These are phyloP conservation scores for Golubevia pallescens DNA, from an alignment of 1,284 basidiomycete genomes.

Conservation along the genomic window DNA sequence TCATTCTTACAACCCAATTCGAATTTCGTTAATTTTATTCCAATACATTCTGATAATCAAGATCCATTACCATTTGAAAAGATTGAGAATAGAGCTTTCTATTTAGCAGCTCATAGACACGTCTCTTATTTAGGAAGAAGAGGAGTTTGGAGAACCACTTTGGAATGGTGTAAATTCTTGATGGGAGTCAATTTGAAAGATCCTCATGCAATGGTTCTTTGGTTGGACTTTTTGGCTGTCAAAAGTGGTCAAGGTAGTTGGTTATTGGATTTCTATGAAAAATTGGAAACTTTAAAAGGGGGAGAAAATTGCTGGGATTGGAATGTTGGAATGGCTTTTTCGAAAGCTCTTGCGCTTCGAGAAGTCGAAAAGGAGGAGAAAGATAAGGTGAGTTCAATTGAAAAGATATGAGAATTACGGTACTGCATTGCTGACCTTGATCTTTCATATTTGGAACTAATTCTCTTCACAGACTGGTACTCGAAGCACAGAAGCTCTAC, in stretches of 20 bases:
- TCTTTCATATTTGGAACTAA: background rate
- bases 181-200: conserved; percentile 31
- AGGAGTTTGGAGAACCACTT: conserved; percentile 59
- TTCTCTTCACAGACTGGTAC: background rate
- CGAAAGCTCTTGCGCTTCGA: conserved; percentile 41
- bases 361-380: conserved; percentile 41
- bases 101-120: conserved; percentile 52
- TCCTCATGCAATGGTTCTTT: conserved; percentile 56
- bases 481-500: conserved; percentile 29
- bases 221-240: conserved; percentile 61
- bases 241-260: conserved; percentile 47
- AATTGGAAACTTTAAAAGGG: conserved; percentile 31
- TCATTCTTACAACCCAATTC: conserved; percentile 25
- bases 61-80: conserved; percentile 38
- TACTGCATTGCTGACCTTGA: no score
- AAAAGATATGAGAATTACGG: background rate
- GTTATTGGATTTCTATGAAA: conserved; percentile 39
- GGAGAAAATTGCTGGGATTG: conserved; percentile 28
- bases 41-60: background rate
- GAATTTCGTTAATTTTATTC: no score
- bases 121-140: conserved; percentile 48
- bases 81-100: conserved; percentile 56
- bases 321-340: conserved; percentile 46
- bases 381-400: conserved; percentile 13
- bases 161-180: conserved; percentile 59